Evolutionary conservation across 2,329 filamentous ascomycete genomes (phyloP).

Genomic region (Mycosphaerella arachidis): DNA sequence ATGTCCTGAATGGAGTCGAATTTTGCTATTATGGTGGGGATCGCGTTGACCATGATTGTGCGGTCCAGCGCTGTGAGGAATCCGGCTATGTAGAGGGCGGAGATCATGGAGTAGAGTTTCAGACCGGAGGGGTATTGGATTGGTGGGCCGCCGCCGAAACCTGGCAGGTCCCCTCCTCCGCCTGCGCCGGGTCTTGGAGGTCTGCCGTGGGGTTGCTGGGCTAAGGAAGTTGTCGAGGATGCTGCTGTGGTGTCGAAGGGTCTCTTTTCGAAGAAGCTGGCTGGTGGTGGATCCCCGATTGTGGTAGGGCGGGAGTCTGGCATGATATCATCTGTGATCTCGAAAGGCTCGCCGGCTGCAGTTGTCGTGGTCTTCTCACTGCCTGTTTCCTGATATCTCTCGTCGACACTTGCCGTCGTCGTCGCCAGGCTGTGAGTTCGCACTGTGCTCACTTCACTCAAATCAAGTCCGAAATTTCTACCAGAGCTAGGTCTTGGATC

Average conservation of each 20-base stretch:
- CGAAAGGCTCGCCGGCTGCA: neutral
- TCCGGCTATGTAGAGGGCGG: neutral
- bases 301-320: neutral
- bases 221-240: too few species aligned
- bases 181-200: too few species aligned
- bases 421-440: neutral
- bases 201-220: too few species aligned
- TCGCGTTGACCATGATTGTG: conserved; percentile 37
- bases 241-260: too few species aligned
- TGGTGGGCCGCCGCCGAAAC: neutral
- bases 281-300: neutral
- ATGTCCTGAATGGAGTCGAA: conserved; percentile 46
- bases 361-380: neutral
- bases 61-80: conserved; percentile 25
- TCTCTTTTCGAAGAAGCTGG: too few species aligned
- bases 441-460: neutral
- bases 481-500: neutral
- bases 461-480: neutral
- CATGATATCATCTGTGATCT: neutral
- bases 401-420: conserved; percentile 9
- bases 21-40: conserved; percentile 43
- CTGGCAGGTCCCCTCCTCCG: neutral
- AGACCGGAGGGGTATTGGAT: neutral
- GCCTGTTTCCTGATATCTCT: neutral
- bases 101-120: neutral